Base-by-base conservation (phyloP, 2,329 filamentous ascomycete species). In the Ascochyta viciae-villosae region DNA sequence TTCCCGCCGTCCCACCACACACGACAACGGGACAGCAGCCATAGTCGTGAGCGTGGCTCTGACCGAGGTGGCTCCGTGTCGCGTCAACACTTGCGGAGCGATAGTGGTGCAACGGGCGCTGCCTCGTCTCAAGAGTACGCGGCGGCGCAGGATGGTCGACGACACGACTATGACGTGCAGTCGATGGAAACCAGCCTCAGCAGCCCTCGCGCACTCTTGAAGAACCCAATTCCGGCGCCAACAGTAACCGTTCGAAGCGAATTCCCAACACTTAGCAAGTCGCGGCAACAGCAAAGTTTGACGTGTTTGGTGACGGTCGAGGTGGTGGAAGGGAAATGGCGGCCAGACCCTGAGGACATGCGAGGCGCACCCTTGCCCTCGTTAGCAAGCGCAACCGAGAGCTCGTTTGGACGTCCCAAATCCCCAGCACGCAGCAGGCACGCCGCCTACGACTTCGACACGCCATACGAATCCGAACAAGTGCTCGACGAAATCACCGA, bases 181-280 rank as follows among this genome's bases (percentile, higher is more conserved):
- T 92, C 93, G 3, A 96, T 97, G 91, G 94, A 97, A 76, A 91
- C 91, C 0, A 89, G 88, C 31, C 82, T 96, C 16, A 85, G 86
- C 61, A 92, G 87, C 75, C 90, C 92, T 6, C 87, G 89, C 34
- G 78, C 80, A 47, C 73, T 89, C 19, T 83, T 87, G 9, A 90
- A 89, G 67, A 96, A 96, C 65, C 92, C 92, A 0, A 97, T 98
- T 55, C 93, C 95, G 1, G 82, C 92, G 6, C 95, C 95, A 0
- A 90, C 87, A 0, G 92, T 99, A n/a, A 96, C 91, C 0, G 90
- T 99, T 43, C 90, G 94, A 56, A 98, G 94, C 72, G 95, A 99
- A 76, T 99, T 97, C 71, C 95, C 95, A 0, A 98, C 95, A 1
- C 85, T 99, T 68, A 97, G 84, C 75, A 86, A 92, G 62, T 97